A percentile compares a stretch with the other conserved stretches of the same genome.
Evolutionary conservation across 306 rosid genomes (phyloP).

Genomic region (Citrullus amarus): DNA sequence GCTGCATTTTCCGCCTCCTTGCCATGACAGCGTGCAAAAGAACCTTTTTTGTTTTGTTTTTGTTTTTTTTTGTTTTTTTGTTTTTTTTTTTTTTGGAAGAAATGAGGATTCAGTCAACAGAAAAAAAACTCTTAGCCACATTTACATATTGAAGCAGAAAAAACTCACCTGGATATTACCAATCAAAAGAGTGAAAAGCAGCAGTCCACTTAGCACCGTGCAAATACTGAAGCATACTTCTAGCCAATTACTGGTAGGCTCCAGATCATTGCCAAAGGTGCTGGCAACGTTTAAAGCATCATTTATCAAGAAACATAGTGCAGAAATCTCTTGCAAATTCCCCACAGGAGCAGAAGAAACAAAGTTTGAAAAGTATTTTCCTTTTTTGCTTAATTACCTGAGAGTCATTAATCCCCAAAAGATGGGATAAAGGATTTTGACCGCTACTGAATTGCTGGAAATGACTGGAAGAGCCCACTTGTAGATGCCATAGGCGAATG

Average conservation of each 20-base stretch:
- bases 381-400: conserved; percentile 29
- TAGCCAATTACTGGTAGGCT: conserved; percentile 90
- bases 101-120: background rate
- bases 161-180: conserved; percentile 85
- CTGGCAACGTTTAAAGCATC: conserved; percentile 33
- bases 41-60: conserved; percentile 27
- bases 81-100: background rate
- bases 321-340: background rate
- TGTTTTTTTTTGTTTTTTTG: too few relatives aligned
- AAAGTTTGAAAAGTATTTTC: background rate
- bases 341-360: background rate
- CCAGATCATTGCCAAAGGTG: conserved; percentile 96
- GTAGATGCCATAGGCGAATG: conserved; percentile 81
- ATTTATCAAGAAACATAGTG: background rate
- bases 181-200: conserved; percentile 89
- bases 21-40: conserved; percentile 96
- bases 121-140: conserved; percentile 10
- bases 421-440: conserved; percentile 92
- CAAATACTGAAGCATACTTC: conserved; percentile 93
- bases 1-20: conserved; percentile 88
- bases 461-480: conserved; percentile 97
- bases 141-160: background rate
- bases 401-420: conserved; percentile 99
- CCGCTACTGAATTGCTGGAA: conserved; percentile 74
- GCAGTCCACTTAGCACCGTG: conserved; percentile 69